These are phyloP conservation scores for Coniochaeta pulveracea DNA, from an alignment of 2,329 filamentous ascomycete species.

Conservation along the genomic window DNA sequence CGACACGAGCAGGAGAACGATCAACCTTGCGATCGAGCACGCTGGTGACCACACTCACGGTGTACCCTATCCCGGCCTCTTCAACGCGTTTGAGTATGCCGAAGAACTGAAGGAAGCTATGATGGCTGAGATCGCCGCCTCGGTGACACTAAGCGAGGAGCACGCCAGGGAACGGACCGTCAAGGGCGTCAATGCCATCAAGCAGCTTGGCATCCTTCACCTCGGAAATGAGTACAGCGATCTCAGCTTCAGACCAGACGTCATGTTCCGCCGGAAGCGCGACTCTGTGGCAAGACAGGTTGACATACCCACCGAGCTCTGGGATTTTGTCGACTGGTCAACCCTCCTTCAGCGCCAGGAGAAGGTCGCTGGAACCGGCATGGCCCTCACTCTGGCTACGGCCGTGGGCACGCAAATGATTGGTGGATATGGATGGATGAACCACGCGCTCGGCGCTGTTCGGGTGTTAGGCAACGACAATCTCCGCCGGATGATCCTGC, in stretches of 20 bases:
- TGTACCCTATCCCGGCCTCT: slow-evolving; percentile 76
- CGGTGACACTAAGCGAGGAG: slow-evolving; percentile 73
- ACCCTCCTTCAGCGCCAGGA: slow-evolving; percentile 82
- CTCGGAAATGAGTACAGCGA: slow-evolving; percentile 79
- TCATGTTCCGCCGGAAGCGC: slow-evolving; percentile 83
- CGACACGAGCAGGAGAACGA: slow-evolving; percentile 63
- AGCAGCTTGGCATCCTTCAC: slow-evolving; percentile 77
- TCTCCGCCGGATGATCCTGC: slow-evolving; percentile 67
- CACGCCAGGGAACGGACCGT: slow-evolving; percentile 71
- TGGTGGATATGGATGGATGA: slow-evolving; percentile 79
- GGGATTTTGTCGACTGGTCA: slow-evolving; percentile 86
- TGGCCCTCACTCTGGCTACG: slow-evolving; percentile 85
- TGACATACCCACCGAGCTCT: slow-evolving; percentile 76
- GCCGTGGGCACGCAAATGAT: slow-evolving; percentile 74
- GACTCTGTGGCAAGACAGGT: slow-evolving; percentile 77
- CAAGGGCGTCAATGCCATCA: slow-evolving; percentile 74
- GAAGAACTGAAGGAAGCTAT: slow-evolving; percentile 89
- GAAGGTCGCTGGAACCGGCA: slow-evolving; percentile 85
- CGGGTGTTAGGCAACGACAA: slow-evolving; percentile 74
- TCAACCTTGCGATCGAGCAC: slow-evolving; percentile 64
- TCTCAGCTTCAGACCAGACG: slow-evolving; percentile 77
- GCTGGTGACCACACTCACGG: slow-evolving; percentile 70
- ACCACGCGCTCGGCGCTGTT: slow-evolving; percentile 72
- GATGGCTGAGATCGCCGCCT: slow-evolving; percentile 73
- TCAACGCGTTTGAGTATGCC: slow-evolving; percentile 80